Conservation (phyloP, 805 yeast genomes). For the Pichia phayaonensis region DNA sequence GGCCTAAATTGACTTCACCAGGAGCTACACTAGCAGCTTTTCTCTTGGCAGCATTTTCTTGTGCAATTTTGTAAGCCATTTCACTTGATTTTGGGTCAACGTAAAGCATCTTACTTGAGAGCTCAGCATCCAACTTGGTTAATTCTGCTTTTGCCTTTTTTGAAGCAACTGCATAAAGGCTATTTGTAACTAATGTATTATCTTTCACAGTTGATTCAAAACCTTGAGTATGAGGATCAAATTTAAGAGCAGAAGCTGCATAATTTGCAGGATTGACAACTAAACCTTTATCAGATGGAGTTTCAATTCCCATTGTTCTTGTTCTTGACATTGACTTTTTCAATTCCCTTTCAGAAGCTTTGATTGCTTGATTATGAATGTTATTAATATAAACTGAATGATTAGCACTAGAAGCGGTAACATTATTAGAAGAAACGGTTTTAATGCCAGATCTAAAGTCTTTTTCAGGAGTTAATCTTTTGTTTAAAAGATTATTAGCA, state of each 20-base stretch:
- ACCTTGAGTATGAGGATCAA: slow-evolving; percentile 11
- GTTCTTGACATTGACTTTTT: background rate
- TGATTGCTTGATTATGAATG: slow-evolving; percentile 10
- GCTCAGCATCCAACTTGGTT: slow-evolving; percentile 20
- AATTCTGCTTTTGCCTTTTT: slow-evolving; percentile 37
- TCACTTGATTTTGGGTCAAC: slow-evolving; percentile 40
- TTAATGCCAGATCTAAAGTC: slow-evolving; percentile 28
- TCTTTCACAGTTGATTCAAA: slow-evolving; percentile 33
- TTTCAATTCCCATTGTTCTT: slow-evolving; percentile 30
- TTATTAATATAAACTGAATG: slow-evolving; percentile 11
- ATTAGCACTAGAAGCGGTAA: slow-evolving; percentile 26
- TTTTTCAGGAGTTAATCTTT: slow-evolving; percentile 37
- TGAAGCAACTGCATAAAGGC: slow-evolving; percentile 45
- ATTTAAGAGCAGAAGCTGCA: slow-evolving; percentile 46
- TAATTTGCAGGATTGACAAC: slow-evolving; percentile 35
- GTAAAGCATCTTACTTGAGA: slow-evolving; percentile 20
- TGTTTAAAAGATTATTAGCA: slow-evolving; percentile 38
- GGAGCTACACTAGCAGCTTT: slow-evolving; percentile 35
- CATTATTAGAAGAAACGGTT: slow-evolving; percentile 15
- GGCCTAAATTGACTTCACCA: slow-evolving; percentile 68
- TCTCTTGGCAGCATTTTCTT: slow-evolving; percentile 55
- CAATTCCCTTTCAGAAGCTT: slow-evolving; percentile 2
- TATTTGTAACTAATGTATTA: slow-evolving; percentile 33
- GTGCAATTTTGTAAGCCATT: slow-evolving; percentile 72
- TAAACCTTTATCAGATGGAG: slow-evolving; percentile 29